Evolutionary conservation across 306 rosid species (phyloP), one percentile per base, ranked within the genome.

Genomic region (Fagus sylvatica): DNA sequence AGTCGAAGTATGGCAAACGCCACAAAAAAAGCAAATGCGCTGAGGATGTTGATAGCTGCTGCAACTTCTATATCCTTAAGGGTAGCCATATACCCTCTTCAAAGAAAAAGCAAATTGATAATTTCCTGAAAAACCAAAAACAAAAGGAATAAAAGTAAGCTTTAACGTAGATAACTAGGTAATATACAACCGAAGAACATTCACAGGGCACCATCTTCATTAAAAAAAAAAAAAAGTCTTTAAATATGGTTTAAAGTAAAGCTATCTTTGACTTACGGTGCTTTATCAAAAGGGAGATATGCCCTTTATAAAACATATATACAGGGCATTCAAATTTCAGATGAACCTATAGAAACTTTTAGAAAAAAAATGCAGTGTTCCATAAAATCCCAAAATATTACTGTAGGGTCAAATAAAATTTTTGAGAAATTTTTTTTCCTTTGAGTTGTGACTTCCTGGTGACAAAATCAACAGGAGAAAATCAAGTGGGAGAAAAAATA

Each of bases 1-100:
- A 95, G 90, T 71, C 98, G 92, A 77, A 92, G 93, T 34, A 92
- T 36, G 65, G 98, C 96, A 76, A 95, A 95, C 73, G 90, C 90
- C 39, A 92, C 12, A 17, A 95, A 92, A 87, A 95, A 95, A 2
- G 83, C 84, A 71, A 89, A 72, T 33, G 98, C 97, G 72, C 84
- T 91, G 39, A 95, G 96, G 66, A 95, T 87, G 80, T 95, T 95
- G 69, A 95, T 92, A 48, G 91, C 88, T 53, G 98, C 98, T 56
- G 97, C 90, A 74, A 95, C 83, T 85, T 92, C 96, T 71, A 95
- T 95, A 76, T 95, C 98, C 54, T 74, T 81, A 34, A 93, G 86
- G 3, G 93, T 73, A 74, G 98, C 98, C 98, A 95, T 95, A 32
- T 59, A 28, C 43, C 12, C 81, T 43, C 43, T 40, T 69, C 68